phyloP scores from a whole-genome alignment of 2,329 filamentous ascomycete species.

The Cercospora zeae-maydis region DNA sequence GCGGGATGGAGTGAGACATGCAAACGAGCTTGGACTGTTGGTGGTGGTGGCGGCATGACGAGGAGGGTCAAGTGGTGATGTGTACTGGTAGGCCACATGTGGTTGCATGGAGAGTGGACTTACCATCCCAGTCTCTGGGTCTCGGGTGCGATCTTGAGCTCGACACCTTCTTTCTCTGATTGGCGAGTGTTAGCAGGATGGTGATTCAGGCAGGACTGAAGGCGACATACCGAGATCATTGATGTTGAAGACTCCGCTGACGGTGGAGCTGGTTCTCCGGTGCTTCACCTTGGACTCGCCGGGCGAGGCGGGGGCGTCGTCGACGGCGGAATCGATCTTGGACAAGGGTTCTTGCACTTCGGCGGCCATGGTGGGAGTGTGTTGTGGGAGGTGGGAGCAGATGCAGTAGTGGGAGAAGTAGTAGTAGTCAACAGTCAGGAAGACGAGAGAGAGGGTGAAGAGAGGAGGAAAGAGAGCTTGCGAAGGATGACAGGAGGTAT shows the following conservation, averaged over 20 bases:
- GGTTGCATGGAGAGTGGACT: slow-evolving; percentile 35
- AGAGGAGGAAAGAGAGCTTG: background rate
- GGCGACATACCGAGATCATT: slow-evolving; percentile 39
- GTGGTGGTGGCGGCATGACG: background rate
- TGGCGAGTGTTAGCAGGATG: slow-evolving; percentile 5
- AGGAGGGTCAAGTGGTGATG: background rate
- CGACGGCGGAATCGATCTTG: slow-evolving; percentile 85
- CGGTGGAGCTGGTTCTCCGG: slow-evolving; percentile 69
- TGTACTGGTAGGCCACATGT: background rate
- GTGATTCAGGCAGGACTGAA: background rate
- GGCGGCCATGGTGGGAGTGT: slow-evolving; percentile 47
- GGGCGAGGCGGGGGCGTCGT: slow-evolving; percentile 64
- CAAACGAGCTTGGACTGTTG: background rate
- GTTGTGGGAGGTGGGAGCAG: background rate
- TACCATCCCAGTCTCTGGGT: slow-evolving; percentile 88
- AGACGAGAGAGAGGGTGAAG: background rate
- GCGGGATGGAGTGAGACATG: background rate
- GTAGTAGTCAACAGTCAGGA: background rate
- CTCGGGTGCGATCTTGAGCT: slow-evolving; percentile 71
- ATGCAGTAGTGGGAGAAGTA: background rate
- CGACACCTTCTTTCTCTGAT: slow-evolving; percentile 68
- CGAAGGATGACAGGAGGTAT: background rate
- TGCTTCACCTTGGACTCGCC: slow-evolving; percentile 63
- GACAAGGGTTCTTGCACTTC: slow-evolving; percentile 56
- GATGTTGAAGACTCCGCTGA: slow-evolving; percentile 74